Conservation (phyloP, 2,329 filamentous ascomycete species). For the Fusarium xylarioides region DNA sequence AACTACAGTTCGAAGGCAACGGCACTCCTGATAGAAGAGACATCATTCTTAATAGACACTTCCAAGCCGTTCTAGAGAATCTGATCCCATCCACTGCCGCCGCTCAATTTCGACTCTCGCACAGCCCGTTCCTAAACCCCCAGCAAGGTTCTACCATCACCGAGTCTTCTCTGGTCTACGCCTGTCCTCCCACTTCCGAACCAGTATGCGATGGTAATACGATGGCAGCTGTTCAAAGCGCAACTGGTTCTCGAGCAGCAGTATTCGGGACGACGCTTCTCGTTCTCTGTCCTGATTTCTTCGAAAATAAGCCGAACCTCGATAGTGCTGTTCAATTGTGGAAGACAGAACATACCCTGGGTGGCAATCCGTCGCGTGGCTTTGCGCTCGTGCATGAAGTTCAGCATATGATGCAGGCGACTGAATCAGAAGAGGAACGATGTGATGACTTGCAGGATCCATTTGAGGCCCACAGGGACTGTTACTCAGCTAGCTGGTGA, state of each 20-base stretch:
- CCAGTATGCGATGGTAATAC: not conserved
- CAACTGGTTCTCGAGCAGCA: not conserved
- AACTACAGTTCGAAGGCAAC: fast-evolving
- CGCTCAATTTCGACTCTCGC: not conserved
- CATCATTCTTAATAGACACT: not conserved
- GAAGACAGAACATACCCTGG: not conserved
- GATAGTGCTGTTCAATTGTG: not conserved
- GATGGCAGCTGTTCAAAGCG: not conserved
- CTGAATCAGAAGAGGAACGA: not conserved
- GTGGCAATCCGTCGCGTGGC: not conserved
- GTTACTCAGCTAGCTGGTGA: not conserved
- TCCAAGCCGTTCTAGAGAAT: not conserved
- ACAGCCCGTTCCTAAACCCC: not conserved
- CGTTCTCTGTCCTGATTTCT: not conserved
- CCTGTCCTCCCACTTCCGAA: not conserved
- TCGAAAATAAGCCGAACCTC: not conserved
- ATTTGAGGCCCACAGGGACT: not conserved
- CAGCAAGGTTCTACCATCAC: not conserved
- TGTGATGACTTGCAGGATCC: not conserved
- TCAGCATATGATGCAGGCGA: not conserved
- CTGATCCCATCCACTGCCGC: not conserved
- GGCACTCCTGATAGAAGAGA: not conserved
- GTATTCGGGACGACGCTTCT: not conserved
- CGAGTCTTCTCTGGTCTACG: not conserved
- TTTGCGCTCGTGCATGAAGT: not conserved